phyloP scores from a whole-genome alignment of 2,329 filamentous ascomycete species.

The Colletotrichum echinochloae region DNA sequence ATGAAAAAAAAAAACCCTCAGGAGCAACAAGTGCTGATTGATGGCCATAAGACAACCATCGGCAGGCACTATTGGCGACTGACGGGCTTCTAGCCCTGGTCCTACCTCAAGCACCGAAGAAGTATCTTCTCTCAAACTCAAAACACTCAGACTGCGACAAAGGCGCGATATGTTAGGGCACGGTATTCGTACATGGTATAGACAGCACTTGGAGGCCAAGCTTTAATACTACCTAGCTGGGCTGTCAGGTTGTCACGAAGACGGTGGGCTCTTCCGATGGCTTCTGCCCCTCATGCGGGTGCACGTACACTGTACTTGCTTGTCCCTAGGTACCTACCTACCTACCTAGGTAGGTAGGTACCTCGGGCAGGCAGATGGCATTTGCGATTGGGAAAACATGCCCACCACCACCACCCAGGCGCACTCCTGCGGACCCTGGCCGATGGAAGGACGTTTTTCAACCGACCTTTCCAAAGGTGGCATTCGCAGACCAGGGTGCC shows the following conservation, averaged over 20 bases:
- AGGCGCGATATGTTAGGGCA: not conserved
- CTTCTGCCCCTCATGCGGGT: not conserved
- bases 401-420: not conserved
- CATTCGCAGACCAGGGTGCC: not conserved
- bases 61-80: not conserved
- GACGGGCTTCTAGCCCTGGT: constrained; percentile 6
- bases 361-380: not conserved
- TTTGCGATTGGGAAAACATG: not conserved
- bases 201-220: not conserved
- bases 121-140: constrained; percentile 4
- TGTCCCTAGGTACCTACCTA: no score
- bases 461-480: not conserved
- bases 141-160: not conserved
- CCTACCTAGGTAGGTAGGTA: no score
- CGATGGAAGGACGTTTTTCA: not conserved
- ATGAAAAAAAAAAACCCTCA: not conserved
- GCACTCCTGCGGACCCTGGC: not conserved
- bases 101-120: not conserved
- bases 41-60: not conserved
- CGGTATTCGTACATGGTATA: not conserved
- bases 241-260: not conserved
- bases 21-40: not conserved
- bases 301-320: not conserved
- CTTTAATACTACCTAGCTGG: not conserved
- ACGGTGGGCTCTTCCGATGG: not conserved